phyloP scores from a whole-genome alignment of 352 stramenopile species.

The Phytophthora pini region DNA sequence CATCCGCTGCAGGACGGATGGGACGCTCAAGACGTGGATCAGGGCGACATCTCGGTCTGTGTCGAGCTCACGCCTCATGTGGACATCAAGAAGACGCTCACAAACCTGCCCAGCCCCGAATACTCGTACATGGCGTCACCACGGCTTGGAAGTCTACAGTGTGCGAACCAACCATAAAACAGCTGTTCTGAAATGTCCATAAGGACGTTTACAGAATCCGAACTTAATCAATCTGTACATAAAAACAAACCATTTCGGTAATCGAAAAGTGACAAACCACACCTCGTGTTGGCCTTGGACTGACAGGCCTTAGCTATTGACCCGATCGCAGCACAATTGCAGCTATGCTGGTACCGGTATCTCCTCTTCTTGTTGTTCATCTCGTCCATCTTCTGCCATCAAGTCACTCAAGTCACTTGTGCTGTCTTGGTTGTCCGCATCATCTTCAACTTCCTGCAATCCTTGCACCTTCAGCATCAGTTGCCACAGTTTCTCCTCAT shows the following conservation, averaged over 20 bases:
- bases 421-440: not conserved
- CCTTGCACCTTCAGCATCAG: slow-evolving; percentile 22
- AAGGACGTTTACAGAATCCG: slow-evolving; percentile 1
- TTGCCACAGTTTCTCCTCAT: slow-evolving; percentile 35
- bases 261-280: not conserved
- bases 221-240: slow-evolving; percentile 24
- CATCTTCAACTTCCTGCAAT: slow-evolving; percentile 11
- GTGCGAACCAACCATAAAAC: not conserved
- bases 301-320: too few relatives aligned
- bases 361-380: too few relatives aligned
- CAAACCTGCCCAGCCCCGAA: slow-evolving; percentile 22
- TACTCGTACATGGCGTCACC: slow-evolving; percentile 23
- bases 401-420: too few relatives aligned
- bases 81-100: slow-evolving; percentile 22
- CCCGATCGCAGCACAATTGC: too few relatives aligned
- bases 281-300: too few relatives aligned
- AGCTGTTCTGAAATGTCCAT: slow-evolving; percentile 9
- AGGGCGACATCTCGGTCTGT: slow-evolving; percentile 21
- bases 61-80: slow-evolving; percentile 20
- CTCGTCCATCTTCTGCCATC: too few relatives aligned
- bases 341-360: too few relatives aligned
- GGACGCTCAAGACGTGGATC: slow-evolving; percentile 16
- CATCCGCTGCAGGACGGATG: slow-evolving; percentile 29
- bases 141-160: slow-evolving; percentile 6
- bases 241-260: slow-evolving; percentile 8